Evolutionary conservation across 2,329 filamentous ascomycete species (phyloP).

Genomic region (Gaeumannomyces sp.): DNA sequence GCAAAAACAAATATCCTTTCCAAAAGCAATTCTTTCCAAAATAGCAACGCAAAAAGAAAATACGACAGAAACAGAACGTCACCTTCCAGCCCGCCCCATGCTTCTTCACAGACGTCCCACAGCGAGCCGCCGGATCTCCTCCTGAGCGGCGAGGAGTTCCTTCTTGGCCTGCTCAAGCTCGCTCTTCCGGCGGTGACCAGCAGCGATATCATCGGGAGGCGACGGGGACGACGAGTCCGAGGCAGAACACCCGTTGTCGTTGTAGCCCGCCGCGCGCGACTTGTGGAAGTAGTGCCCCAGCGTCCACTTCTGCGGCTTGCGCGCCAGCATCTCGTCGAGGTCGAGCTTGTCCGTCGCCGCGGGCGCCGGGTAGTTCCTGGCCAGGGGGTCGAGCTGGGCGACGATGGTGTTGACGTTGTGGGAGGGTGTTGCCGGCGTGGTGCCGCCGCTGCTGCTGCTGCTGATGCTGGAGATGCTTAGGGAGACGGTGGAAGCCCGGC

Average conservation of each 20-base stretch:
- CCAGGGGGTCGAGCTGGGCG: constrained; percentile 25
- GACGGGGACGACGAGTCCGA: neutral
- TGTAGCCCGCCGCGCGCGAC: constrained; percentile 25
- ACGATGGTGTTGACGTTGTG: neutral
- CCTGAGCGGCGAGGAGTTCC: constrained; percentile 35
- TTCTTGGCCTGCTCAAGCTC: constrained; percentile 42
- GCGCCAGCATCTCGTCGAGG: constrained; percentile 36
- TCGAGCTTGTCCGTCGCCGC: constrained; percentile 26
- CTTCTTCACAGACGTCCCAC: neutral
- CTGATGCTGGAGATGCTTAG: constrained; percentile 7
- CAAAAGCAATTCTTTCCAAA: neutral
- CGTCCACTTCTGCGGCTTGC: constrained; percentile 33
- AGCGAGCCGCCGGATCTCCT: constrained; percentile 15
- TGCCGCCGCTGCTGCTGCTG: neutral
- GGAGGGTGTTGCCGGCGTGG: neutral
- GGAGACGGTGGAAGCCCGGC: constrained; percentile 12
- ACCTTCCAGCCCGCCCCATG: neutral
- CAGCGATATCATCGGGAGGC: neutral
- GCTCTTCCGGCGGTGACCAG: constrained; percentile 13
- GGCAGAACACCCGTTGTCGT: constrained; percentile 22
- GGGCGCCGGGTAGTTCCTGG: constrained; percentile 36
- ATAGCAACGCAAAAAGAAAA: neutral
- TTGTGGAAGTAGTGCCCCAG: constrained; percentile 27
- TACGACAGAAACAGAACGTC: neutral
- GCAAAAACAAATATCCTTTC: neutral